Evolutionary conservation across 495 filamentous ascomycete species (phyloP).

Genomic region (Sabuloglossum arenarium): DNA sequence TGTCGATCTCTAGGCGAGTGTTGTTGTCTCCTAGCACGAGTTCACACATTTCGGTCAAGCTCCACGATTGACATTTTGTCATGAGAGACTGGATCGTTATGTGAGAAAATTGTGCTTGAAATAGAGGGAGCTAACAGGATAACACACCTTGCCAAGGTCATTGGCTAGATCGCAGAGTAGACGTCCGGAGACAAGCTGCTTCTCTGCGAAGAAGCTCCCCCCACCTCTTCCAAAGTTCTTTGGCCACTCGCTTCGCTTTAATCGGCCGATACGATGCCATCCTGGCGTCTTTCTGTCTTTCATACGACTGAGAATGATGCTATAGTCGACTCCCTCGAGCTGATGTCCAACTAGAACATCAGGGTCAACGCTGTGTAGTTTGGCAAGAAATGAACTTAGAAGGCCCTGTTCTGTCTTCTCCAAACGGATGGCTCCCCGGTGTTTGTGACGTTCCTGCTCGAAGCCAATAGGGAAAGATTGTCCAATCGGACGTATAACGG

Average conservation of each 20-base stretch:
- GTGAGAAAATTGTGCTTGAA: slow-evolving; percentile 14
- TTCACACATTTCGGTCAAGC: slow-evolving; percentile 87
- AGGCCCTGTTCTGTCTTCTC: slow-evolving; percentile 67
- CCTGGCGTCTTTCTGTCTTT: slow-evolving; percentile 76
- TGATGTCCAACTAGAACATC: slow-evolving; percentile 93
- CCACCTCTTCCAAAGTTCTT: slow-evolving; percentile 65
- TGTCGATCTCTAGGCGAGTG: slow-evolving; percentile 62
- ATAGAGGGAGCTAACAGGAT: neutral
- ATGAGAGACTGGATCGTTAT: slow-evolving; percentile 48
- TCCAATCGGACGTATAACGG: slow-evolving; percentile 64
- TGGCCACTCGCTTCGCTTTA: slow-evolving; percentile 74
- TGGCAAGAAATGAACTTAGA: slow-evolving; percentile 68
- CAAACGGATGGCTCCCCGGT: slow-evolving; percentile 52
- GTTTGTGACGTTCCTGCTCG: slow-evolving; percentile 47
- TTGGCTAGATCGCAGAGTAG: slow-evolving; percentile 89
- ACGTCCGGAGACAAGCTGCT: slow-evolving; percentile 73
- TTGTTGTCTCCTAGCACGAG: slow-evolving; percentile 56
- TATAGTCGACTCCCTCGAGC: slow-evolving; percentile 90
- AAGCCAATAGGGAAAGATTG: slow-evolving; percentile 67
- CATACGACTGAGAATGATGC: slow-evolving; percentile 68
- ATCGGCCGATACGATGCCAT: slow-evolving; percentile 79
- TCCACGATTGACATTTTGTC: slow-evolving; percentile 96
- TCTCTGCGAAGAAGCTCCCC: slow-evolving; percentile 78
- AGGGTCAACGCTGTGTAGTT: slow-evolving; percentile 71
- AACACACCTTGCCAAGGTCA: slow-evolving; percentile 65